These are phyloP conservation scores for Oryza meyeriana DNA, from an alignment of 176 grass and related monocot species.

Conservation along the genomic window DNA sequence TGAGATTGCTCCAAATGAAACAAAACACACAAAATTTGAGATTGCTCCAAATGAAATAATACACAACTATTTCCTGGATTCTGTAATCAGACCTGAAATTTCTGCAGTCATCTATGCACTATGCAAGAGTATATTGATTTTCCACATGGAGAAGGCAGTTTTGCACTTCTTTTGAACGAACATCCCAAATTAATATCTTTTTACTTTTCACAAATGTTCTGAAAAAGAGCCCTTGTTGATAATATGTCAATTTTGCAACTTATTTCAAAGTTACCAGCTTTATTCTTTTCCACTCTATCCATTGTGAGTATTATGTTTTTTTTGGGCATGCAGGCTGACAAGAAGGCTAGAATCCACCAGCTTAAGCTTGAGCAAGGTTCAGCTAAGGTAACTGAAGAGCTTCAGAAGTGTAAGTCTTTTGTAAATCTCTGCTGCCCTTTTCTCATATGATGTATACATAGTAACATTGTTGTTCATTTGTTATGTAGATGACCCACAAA, in stretches of 20 bases:
- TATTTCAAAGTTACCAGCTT: background rate
- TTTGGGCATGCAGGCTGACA: conserved; percentile 44
- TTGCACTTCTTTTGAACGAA: background rate
- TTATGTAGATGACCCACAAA: conserved; percentile 62
- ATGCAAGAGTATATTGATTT: background rate
- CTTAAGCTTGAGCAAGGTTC: conserved; percentile 71
- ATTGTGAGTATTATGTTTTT: background rate
- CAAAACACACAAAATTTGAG: background rate
- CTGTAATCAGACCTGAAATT: background rate
- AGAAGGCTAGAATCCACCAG: conserved; percentile 61
- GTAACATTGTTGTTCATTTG: background rate
- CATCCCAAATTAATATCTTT: background rate
- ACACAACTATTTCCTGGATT: background rate
- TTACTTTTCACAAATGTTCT: background rate
- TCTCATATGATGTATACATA: background rate
- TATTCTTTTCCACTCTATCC: background rate
- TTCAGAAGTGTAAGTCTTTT: conserved; percentile 62
- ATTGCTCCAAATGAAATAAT: background rate
- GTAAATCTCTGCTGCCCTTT: background rate
- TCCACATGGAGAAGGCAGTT: background rate
- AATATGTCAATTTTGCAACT: background rate
- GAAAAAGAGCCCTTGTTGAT: background rate
- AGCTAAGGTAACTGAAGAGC: conserved; percentile 63
- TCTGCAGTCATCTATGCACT: background rate
- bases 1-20: background rate